A percentile compares a stretch with the other conserved stretches of the same genome.
Conservation (phyloP, 371 early-diverging fungal species). For the Globomyces sp. region DNA sequence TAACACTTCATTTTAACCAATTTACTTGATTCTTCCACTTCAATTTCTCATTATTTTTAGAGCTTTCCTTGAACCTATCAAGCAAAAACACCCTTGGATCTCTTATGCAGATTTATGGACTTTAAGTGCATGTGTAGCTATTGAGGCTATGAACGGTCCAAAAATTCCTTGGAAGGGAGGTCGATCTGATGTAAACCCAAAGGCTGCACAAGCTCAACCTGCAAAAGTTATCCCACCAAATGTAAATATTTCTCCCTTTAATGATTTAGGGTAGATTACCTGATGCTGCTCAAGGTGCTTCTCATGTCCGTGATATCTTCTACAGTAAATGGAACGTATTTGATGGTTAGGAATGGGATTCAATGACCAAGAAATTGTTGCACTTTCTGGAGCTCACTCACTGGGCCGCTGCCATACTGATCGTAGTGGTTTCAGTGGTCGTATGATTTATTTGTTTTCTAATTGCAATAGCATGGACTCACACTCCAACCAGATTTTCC, state of each 20-base stretch:
- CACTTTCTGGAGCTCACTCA: constrained; percentile 73
- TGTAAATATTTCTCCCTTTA: constrained; percentile 55
- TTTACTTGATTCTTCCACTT: neutral
- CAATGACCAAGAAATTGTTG: constrained; percentile 93
- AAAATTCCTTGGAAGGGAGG: constrained; percentile 84
- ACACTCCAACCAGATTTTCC: constrained; percentile 81
- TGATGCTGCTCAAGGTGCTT: constrained; percentile 69
- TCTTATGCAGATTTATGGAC: constrained; percentile 94
- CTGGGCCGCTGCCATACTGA: constrained; percentile 77
- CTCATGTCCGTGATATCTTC: constrained; percentile 25
- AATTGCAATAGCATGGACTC: constrained; percentile 62
- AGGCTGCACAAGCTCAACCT: constrained; percentile 19
- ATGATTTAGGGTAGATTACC: constrained; percentile 74
- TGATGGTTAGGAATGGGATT: constrained; percentile 92
- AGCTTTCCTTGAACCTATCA: constrained; percentile 68
- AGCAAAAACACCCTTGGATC: constrained; percentile 83
- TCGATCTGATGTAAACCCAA: constrained; percentile 50
- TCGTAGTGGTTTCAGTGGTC: constrained; percentile 83
- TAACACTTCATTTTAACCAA: neutral
- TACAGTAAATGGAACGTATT: constrained; percentile 43
- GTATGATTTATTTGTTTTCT: too few relatives aligned
- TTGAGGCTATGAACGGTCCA: constrained; percentile 88
- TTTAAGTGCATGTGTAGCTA: constrained; percentile 83
- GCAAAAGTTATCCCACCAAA: constrained; percentile 67
- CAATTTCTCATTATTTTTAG: constrained; percentile 35